Conservation (phyloP, 352 stramenopile genomes). For the Pythium guiyangense region DNA sequence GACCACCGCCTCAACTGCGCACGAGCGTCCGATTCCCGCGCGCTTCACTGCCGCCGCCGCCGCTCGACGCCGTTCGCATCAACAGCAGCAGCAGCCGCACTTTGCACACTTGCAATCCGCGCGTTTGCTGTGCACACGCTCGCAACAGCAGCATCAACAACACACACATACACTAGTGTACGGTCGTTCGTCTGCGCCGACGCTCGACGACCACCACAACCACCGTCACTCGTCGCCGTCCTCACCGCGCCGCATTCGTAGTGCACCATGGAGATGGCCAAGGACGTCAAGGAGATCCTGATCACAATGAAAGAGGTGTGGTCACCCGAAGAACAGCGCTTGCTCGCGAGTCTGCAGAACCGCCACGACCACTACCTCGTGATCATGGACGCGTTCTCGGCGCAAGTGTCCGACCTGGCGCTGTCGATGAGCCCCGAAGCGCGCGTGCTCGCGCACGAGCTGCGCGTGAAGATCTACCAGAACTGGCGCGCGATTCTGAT, state of each 20-base stretch:
- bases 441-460: constrained; percentile 64
- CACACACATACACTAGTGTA: not conserved
- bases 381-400: constrained; percentile 66
- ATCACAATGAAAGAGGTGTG: constrained; percentile 75
- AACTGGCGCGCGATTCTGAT: constrained; percentile 75
- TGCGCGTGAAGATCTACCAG: constrained; percentile 78
- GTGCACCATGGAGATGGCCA: constrained; percentile 78
- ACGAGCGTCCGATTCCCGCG: too few relatives aligned
- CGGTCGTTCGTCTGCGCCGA: too few relatives aligned
- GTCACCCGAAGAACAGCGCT: constrained; percentile 61
- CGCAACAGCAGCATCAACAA: not conserved
- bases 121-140: not conserved
- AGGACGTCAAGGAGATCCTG: constrained; percentile 76
- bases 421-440: constrained; percentile 74
- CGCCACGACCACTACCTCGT: constrained; percentile 64
- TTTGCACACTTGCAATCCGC: too few relatives aligned
- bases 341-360: constrained; percentile 59
- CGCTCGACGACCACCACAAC: not conserved
- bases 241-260: not conserved
- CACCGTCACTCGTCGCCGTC: not conserved
- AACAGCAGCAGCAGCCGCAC: too few relatives aligned
- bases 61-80: too few relatives aligned
- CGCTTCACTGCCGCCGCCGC: too few relatives aligned
- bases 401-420: constrained; percentile 44
- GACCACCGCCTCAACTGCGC: too few relatives aligned